Conservation (phyloP, 1,284 basidiomycete species). For the Coniferiporia weirii region DNA sequence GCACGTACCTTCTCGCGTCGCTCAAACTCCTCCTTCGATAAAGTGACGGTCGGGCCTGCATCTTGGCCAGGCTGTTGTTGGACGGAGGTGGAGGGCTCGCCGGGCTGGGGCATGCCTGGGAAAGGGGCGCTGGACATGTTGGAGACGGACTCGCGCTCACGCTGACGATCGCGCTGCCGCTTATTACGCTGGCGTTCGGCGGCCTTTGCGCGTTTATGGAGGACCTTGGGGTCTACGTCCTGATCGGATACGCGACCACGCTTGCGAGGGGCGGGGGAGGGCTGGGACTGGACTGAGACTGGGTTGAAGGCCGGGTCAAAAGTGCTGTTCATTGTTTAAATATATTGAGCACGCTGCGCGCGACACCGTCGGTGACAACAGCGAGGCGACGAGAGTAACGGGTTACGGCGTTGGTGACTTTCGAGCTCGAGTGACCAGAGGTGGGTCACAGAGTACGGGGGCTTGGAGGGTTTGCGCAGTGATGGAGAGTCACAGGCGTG, state of each 20-base stretch:
- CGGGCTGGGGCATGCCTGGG: constrained; percentile 22
- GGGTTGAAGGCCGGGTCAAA: constrained; percentile 9
- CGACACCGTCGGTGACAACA: not conserved
- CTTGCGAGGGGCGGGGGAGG: not conserved
- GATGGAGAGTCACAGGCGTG: constrained; percentile 4
- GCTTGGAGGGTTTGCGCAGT: not conserved
- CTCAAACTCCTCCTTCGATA: constrained; percentile 47
- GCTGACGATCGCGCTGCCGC: constrained; percentile 56
- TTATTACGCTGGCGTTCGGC: constrained; percentile 75
- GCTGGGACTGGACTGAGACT: not conserved
- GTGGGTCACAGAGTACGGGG: not conserved
- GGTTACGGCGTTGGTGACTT: not conserved
- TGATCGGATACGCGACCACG: constrained; percentile 6
- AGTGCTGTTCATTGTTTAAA: not conserved
- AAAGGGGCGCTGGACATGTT: constrained; percentile 19
- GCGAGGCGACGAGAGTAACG: not conserved
- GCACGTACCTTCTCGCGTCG: constrained; percentile 64
- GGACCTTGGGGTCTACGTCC: constrained; percentile 13
- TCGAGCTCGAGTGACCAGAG: not conserved
- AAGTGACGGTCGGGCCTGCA: constrained; percentile 19
- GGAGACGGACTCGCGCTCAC: not conserved
- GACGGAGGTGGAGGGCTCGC: constrained; percentile 7
- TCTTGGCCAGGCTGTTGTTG: constrained; percentile 21
- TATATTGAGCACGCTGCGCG: not conserved
- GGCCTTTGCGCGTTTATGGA: constrained; percentile 69